Evolutionary conservation across 2,329 filamentous ascomycete genomes (phyloP).

Genomic region (Aspergillus udagawae): DNA sequence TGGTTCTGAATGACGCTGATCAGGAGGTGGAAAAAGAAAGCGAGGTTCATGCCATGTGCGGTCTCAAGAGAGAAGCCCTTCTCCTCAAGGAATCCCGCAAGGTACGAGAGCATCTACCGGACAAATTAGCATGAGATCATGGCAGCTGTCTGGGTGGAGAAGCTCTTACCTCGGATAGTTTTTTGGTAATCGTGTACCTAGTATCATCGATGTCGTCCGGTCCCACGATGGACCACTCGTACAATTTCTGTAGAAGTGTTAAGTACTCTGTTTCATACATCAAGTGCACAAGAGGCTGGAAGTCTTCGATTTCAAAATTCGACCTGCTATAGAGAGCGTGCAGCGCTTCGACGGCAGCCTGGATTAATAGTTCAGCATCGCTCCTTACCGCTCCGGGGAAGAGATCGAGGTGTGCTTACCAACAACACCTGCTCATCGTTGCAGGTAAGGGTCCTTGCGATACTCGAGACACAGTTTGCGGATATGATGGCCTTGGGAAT

Average conservation of each 20-base stretch:
- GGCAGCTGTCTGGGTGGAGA: neutral
- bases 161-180: conserved; percentile 74
- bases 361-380: conserved; percentile 9
- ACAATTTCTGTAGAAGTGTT: conserved; percentile 66
- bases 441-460: conserved; percentile 68
- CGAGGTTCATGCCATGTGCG: conserved; percentile 57
- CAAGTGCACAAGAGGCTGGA: conserved; percentile 70
- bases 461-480: conserved; percentile 64
- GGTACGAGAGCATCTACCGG: conserved; percentile 71
- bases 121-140: conserved; percentile 2
- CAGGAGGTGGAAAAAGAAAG: conserved; percentile 74
- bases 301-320: conserved; percentile 72
- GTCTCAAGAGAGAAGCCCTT: conserved; percentile 65
- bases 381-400: neutral
- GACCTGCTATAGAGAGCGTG: conserved; percentile 74
- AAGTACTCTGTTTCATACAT: conserved; percentile 73
- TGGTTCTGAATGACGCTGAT: conserved; percentile 75
- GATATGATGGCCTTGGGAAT: conserved; percentile 76
- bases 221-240: conserved; percentile 75
- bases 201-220: conserved; percentile 82
- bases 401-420: conserved; percentile 44
- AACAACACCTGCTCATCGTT: conserved; percentile 70
- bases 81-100: conserved; percentile 79
- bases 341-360: conserved; percentile 79
- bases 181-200: conserved; percentile 89